Percentiles rank a stretch among this genome's conserved stretches.
Evolutionary conservation across 768 basidiomycete genomes (phyloP).

Genomic region (Harrya chromipes): DNA sequence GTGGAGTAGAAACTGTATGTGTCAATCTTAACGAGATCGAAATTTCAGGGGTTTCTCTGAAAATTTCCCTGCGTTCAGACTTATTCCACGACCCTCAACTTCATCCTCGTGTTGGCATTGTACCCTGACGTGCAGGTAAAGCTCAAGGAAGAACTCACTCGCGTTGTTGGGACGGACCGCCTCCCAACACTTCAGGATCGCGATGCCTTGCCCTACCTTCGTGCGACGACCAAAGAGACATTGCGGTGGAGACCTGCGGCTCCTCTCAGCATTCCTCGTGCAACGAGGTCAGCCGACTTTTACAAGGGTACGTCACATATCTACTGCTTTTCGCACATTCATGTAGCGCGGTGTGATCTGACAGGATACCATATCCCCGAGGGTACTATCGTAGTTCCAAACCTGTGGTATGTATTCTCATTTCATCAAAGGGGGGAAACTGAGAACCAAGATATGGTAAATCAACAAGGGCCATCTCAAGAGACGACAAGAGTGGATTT

Average conservation of each 20-base stretch:
- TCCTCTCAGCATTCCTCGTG: slow-evolving; percentile 14
- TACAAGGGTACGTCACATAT: slow-evolving; percentile 1
- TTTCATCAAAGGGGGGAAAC: not conserved
- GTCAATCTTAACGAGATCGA: too few species aligned
- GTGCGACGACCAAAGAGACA: slow-evolving; percentile 38
- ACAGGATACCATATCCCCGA: slow-evolving; percentile 11
- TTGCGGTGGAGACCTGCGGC: slow-evolving; percentile 8
- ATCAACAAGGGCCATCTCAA: slow-evolving; percentile 13
- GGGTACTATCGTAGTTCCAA: slow-evolving; percentile 12
- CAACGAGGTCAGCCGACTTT: slow-evolving; percentile 5
- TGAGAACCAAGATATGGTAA: not conserved
- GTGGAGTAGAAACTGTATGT: slow-evolving; percentile 5
- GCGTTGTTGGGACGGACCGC: slow-evolving; percentile 42
- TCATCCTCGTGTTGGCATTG: slow-evolving; percentile 15
- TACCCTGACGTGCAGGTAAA: slow-evolving; percentile 46
- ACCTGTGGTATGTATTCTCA: slow-evolving; percentile 10
- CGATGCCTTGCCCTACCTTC: slow-evolving; percentile 48
- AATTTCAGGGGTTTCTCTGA: too few species aligned
- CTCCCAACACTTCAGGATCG: slow-evolving; percentile 36
- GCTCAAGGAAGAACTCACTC: slow-evolving; percentile 53
- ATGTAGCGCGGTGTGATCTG: not conserved
- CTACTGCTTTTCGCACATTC: not conserved
- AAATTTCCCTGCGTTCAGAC: slow-evolving; percentile 9
- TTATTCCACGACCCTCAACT: slow-evolving; percentile 17
- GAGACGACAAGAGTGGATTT: slow-evolving; percentile 17